Conservation (phyloP, 1,284 basidiomycete genomes). For the Pterulicium gracile region DNA sequence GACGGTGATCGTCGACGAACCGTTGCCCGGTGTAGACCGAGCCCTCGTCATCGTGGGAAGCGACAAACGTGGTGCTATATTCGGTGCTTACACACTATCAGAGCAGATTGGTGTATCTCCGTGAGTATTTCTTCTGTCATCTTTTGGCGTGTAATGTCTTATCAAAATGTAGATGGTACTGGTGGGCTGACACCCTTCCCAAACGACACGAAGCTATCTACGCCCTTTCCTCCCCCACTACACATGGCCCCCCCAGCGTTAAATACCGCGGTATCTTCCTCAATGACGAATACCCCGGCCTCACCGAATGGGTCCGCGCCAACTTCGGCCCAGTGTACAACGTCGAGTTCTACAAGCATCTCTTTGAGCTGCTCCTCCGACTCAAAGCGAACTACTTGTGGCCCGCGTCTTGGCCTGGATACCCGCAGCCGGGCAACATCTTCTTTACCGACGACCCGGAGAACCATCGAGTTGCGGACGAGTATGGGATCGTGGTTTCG, state of each 20-base stretch:
- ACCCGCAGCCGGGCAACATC: constrained; percentile 5
- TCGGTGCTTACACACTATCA: constrained; percentile 6
- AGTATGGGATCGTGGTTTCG: constrained; percentile 8
- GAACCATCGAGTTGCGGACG: constrained; percentile 6
- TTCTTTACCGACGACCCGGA: constrained; percentile 8
- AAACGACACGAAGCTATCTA: constrained; percentile 4
- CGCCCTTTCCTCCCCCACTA: neutral
- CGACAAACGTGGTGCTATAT: constrained; percentile 8
- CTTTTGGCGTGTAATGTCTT: neutral
- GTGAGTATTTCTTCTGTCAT: neutral
- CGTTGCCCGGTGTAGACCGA: neutral
- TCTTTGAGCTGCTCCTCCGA: constrained; percentile 8
- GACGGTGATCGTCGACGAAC: constrained; percentile 1
- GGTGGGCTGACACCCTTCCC: constrained; percentile 8
- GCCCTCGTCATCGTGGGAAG: constrained; percentile 7
- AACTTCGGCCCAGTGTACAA: constrained; percentile 5
- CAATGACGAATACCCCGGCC: constrained; percentile 7
- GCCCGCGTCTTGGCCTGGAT: constrained; percentile 8
- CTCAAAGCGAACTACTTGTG: constrained; percentile 9
- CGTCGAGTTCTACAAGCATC: constrained; percentile 3
- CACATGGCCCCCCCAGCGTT: constrained; percentile 6
- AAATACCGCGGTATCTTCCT: constrained; percentile 8
- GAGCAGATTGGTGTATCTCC: constrained; percentile 8
- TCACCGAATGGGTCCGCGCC: constrained; percentile 3
- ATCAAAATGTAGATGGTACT: constrained; percentile 3